These are phyloP conservation scores for Solanum etuberosum DNA, from an alignment of 257 asterid genomes.

Conservation along the genomic window DNA sequence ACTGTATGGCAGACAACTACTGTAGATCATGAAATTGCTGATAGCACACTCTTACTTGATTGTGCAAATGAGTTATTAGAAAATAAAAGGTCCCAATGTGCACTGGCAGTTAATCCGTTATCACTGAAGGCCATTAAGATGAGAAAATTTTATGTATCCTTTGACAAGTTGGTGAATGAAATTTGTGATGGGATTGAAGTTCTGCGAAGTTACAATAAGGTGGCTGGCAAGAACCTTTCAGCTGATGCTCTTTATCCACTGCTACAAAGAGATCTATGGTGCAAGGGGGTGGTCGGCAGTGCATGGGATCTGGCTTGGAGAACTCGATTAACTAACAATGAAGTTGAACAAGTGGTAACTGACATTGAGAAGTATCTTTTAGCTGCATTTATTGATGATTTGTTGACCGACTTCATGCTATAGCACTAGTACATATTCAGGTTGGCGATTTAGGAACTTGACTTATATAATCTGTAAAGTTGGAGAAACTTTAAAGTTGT, in stretches of 20 bases:
- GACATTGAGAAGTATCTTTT: conserved; percentile 27
- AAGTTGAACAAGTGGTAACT: conserved; percentile 25
- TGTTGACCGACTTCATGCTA: conserved; percentile 8
- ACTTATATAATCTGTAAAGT: not conserved
- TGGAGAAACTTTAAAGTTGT: not conserved
- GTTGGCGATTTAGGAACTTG: not conserved
- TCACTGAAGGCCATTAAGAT: conserved; percentile 8
- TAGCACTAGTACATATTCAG: not conserved
- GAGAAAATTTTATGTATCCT: conserved; percentile 3
- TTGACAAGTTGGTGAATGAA: conserved; percentile 24
- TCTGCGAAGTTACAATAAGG: conserved; percentile 8
- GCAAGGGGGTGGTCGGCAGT: conserved; percentile 19
- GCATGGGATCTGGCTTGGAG: conserved; percentile 37
- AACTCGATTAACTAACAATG: conserved; percentile 11
- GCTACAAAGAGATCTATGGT: conserved; percentile 30
- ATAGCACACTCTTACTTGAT: conserved; percentile 20
- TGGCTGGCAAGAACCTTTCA: not conserved
- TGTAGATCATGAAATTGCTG: conserved; percentile 6
- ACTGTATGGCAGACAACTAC: not conserved
- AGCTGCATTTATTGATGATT: conserved; percentile 27
- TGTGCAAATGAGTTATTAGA: conserved; percentile 35
- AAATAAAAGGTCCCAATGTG: conserved; percentile 15
- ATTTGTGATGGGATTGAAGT: conserved; percentile 29
- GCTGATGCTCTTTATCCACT: conserved; percentile 16
- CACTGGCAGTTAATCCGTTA: not conserved